These are phyloP conservation scores for Dissoconium aciculare DNA, from an alignment of 2,329 filamentous ascomycete species.

Conservation along the genomic window DNA sequence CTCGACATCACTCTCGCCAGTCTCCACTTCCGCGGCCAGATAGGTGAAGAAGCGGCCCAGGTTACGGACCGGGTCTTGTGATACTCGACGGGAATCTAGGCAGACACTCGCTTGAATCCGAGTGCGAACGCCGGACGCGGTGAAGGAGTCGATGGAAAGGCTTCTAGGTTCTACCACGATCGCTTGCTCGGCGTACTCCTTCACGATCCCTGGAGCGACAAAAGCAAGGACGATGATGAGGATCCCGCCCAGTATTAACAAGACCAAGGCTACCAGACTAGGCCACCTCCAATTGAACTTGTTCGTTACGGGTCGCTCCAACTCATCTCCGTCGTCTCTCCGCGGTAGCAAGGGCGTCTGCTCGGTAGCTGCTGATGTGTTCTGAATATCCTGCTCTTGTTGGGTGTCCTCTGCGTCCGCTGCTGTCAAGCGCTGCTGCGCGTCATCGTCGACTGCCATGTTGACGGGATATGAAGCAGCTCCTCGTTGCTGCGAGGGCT, in stretches of 20 bases:
- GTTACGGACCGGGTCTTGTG: conserved; percentile 53
- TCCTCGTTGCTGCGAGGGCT: too few species aligned
- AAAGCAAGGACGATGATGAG: conserved; percentile 65
- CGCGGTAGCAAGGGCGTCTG: conserved; percentile 4
- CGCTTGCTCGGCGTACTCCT: conserved; percentile 76
- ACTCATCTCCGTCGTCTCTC: neutral
- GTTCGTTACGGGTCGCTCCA: conserved; percentile 1
- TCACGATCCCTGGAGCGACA: conserved; percentile 61
- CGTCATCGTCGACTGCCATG: too few species aligned
- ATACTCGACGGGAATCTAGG: conserved; percentile 63
- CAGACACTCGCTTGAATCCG: conserved; percentile 69
- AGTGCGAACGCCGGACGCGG: conserved; percentile 58
- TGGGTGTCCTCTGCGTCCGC: neutral
- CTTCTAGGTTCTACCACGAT: conserved; percentile 68
- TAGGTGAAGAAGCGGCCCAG: conserved; percentile 67
- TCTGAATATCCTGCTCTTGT: conserved; percentile 3
- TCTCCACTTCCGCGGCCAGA: conserved; percentile 64
- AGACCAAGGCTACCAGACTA: conserved; percentile 55
- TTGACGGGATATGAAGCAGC: too few species aligned
- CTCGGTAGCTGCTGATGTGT: too few species aligned
- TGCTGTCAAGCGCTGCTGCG: too few species aligned
- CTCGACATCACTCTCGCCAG: conserved; percentile 53
- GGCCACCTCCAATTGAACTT: conserved; percentile 50
- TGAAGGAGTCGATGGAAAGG: conserved; percentile 75
- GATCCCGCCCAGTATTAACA: conserved; percentile 49